Base-by-base conservation (phyloP, 108 stramenopile genomes). In the Cyclostephanos invisitatus region DNA sequence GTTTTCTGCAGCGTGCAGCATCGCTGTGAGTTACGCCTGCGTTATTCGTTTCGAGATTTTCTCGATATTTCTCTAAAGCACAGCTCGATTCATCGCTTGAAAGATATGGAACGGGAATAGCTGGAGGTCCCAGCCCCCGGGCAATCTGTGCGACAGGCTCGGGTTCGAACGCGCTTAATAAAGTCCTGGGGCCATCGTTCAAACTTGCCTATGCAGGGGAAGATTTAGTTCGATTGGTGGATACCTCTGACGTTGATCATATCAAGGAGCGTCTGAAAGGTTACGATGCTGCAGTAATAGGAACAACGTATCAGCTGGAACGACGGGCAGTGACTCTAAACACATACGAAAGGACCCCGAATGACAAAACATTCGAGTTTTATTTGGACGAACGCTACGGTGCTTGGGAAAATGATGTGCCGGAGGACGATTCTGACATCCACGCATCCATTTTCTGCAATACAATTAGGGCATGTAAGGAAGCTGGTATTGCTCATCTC, bases 281-380 rank as follows among this genome's bases (percentile, higher is more conserved):
- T 7, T 87, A 74, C 58, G 86, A 90, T 80, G 89, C 86, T 6
- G 85, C 77, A 4, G 59, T 92, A 20, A 36, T 88, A 63, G 86
- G 83, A 44, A 92, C 87, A 2, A 62, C 68, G 3, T 86, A 84
- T 68, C 73, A 76, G 32, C 55, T 90, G 47, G 84, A 92, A 67
- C 61, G 61, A 10, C 64, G 87, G n/a, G 60, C 84, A 2, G 78
- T 92, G 37, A 90, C 91, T 10, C 46, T 54, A 8, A 81, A 81
- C 17, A 84, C 89, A 4, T 92, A 89, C 64, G 91, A 88, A 62
- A 87, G 70, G 38, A 70, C 76, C 15, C 89, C 87, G 2, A 92
- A 92, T 70, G 87, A 90, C 74, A 92, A 86, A 75, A 90, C 89
- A 18, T 78, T 44, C 42, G 91, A 92, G 25, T 84, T 92, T 55